phyloP scores from a whole-genome alignment of 306 rosid genomes.

The Sophora flavescens region DNA sequence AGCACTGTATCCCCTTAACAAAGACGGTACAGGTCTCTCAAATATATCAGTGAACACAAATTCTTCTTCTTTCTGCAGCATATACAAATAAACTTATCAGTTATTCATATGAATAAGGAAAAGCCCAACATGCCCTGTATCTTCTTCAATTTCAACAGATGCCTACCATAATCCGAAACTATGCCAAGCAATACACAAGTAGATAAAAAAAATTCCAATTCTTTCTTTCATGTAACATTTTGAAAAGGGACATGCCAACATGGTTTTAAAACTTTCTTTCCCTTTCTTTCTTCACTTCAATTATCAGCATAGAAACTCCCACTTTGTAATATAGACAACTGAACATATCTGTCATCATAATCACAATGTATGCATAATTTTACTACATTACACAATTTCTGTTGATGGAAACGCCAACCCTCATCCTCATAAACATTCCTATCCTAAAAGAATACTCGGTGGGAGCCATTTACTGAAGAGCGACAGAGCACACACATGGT shows the following conservation, averaged over 20 bases:
- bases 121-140: background rate
- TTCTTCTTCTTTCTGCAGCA: conserved; percentile 87
- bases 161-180: background rate
- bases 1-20: conserved; percentile 91
- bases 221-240: background rate
- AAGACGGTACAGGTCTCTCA: conserved; percentile 93
- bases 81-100: conserved; percentile 34
- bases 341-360: background rate
- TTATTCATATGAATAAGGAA: conserved; percentile 7
- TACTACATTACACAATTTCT: background rate
- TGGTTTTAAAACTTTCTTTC: conserved; percentile 30
- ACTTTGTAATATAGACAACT: conserved; percentile 4
- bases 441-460: background rate
- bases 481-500: background rate
- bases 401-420: conserved; percentile 19
- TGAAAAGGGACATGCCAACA: conserved; percentile 20
- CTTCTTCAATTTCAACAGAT: background rate
- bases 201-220: background rate
- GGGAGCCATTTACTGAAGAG: background rate
- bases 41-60: conserved; percentile 77
- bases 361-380: background rate
- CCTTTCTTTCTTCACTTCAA: conserved; percentile 17
- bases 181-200: background rate
- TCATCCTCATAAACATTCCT: background rate
- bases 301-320: background rate